Base-by-base conservation (phyloP, 2,329 filamentous ascomycete species). In the Tricladium varicosporioides region DNA sequence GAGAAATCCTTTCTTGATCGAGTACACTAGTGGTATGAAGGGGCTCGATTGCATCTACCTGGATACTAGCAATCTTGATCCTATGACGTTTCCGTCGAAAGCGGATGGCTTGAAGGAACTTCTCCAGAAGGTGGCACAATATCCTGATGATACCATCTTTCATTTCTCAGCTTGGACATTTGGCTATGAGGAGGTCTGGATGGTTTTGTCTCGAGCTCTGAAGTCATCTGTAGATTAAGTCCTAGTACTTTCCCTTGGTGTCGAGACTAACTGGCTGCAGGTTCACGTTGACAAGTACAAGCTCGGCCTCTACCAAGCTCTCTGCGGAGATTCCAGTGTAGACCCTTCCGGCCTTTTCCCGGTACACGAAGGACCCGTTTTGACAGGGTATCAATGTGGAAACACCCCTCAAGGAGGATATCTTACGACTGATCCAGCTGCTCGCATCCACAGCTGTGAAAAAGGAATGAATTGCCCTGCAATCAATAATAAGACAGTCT, bases 151-250 rank as follows among this genome's bases (percentile, higher is more conserved):
- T 42, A 96, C 91, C 0, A 71, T 88, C 0, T 97, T 96, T 66
- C 89, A 96, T 70, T 80, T 97, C 47, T 84, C 92, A 56, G 84
- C 91, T 0, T 96, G 92, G 92, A 97, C 93, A 0, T 94, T 94
- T 68, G 90, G 89, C 0, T 96, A 97, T 61, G 92, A 97, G 70
- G 89, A 96, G 52, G 91, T 96, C 0, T 97, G 92, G 92, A 77
- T 92, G 57, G 88, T 91, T 0, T 74, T 97, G 0, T 86, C 91
- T 0, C 81, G 85, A 18, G 83, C 85, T 10, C 75, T 97, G 0
- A 74, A 82, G 5, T 87, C 86, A 2, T 80, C 78, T 68, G 86
- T 87, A 72, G 56, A 67, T 54, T 22, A n/a, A n/a, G n/a, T n/a
- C n/a, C n/a, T n/a, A n/a, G n/a, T n/a, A n/a, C n/a, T n/a, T n/a